Evolutionary conservation across 1,284 basidiomycete genomes (phyloP).

Genomic region (Kwoniella shivajii): DNA sequence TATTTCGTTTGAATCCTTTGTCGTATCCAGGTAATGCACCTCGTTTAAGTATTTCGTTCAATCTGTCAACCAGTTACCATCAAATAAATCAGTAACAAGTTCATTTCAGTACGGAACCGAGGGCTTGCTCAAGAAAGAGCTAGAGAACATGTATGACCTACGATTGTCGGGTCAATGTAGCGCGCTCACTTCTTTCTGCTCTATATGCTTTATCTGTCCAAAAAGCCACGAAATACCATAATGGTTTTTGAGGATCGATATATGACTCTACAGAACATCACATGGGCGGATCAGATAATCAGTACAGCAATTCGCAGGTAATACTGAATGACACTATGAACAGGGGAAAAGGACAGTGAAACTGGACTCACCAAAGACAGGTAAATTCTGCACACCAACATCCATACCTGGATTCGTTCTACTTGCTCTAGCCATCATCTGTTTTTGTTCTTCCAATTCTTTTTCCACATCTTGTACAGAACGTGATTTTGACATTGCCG

Average conservation of each 20-base stretch:
- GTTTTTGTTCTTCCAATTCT: constrained; percentile 16
- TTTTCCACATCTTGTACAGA: constrained; percentile 18
- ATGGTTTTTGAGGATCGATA: constrained; percentile 12
- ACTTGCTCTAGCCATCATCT: constrained; percentile 12
- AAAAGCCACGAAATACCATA: constrained; percentile 1
- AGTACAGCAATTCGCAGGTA: background rate
- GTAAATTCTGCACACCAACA: constrained; percentile 7
- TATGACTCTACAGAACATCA: constrained; percentile 6
- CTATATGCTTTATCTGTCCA: constrained; percentile 4
- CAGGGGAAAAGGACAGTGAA: background rate
- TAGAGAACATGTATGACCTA: constrained; percentile 1
- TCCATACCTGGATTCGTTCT: constrained; percentile 19
- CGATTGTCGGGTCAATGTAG: constrained; percentile 7
- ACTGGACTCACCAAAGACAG: constrained; percentile 20
- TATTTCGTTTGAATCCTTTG: background rate
- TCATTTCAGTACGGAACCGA: background rate
- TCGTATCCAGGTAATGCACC: constrained; percentile 7
- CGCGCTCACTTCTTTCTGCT: constrained; percentile 4
- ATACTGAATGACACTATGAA: background rate
- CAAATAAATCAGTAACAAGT: too few species aligned
- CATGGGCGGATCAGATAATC: background rate
- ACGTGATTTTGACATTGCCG: background rate
- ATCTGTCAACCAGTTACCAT: background rate
- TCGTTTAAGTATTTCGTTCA: constrained; percentile 11
- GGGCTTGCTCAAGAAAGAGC: background rate